A percentile compares a stretch with the other conserved stretches of the same genome.
Conservation (phyloP, 306 rosid genomes). For the Parietaria judaica region DNA sequence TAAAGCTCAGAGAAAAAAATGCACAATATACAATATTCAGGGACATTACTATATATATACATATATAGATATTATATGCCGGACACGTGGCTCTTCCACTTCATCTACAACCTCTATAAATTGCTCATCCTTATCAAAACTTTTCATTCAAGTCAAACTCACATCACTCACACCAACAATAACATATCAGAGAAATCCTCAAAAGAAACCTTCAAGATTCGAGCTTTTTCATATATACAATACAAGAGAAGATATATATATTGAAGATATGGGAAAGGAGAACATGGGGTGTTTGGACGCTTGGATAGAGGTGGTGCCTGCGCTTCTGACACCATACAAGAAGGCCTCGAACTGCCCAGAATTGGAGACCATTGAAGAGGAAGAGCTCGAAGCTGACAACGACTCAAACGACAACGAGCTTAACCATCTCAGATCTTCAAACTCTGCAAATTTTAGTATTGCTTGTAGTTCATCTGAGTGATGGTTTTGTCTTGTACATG, state of each 20-base stretch:
- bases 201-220: neutral
- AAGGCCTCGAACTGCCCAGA: constrained; percentile 36
- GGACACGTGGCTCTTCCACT: neutral
- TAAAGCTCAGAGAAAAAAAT: no score
- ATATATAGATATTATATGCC: no score
- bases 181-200: neutral
- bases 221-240: neutral
- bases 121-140: neutral
- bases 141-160: neutral
- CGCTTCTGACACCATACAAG: constrained; percentile 26
- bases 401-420: constrained; percentile 6
- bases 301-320: constrained; percentile 47
- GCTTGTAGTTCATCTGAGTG: neutral
- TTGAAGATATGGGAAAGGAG: constrained; percentile 31
- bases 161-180: neutral
- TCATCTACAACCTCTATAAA: neutral
- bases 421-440: no score
- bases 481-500: no score
- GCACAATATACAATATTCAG: no score
- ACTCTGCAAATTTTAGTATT: neutral
- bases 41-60: no score
- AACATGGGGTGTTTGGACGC: constrained; percentile 21
- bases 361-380: constrained; percentile 54
- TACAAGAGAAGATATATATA: neutral
- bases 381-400: constrained; percentile 27